Evolutionary conservation across 2,329 filamentous ascomycete species (phyloP).

Genomic region (Clonostachys chloroleuca): DNA sequence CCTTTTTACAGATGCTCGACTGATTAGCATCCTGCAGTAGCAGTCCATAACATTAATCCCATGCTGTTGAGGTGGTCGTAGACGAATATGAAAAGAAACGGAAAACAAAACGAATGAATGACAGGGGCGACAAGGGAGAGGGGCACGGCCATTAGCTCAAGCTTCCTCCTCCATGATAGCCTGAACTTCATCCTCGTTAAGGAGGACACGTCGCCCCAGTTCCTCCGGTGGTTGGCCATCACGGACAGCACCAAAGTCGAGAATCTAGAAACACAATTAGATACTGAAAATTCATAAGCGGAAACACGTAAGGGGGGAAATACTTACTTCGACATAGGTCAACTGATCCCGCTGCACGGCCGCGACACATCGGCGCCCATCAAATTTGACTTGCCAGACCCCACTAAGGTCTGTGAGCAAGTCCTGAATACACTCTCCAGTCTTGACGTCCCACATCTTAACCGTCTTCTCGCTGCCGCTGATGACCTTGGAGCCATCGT

Average conservation of each 20-base stretch:
- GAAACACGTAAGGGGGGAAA: not conserved
- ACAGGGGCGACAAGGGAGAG: too few relatives aligned
- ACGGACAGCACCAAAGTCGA: constrained; percentile 92
- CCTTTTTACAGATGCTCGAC: too few relatives aligned
- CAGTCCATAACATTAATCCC: too few relatives aligned
- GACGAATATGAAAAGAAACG: too few relatives aligned
- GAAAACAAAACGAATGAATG: too few relatives aligned
- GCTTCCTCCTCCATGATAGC: too few relatives aligned
- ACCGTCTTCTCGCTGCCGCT: constrained; percentile 92
- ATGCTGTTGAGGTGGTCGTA: too few relatives aligned
- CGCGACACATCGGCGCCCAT: constrained; percentile 90
- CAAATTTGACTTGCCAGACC: constrained; percentile 99
- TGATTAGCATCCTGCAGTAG: too few relatives aligned
- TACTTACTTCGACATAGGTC: constrained; percentile 89
- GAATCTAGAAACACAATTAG: constrained; percentile 57
- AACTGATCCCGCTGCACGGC: constrained; percentile 89
- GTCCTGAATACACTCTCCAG: constrained; percentile 88
- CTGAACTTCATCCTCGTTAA: constrained; percentile 49
- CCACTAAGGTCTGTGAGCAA: constrained; percentile 88
- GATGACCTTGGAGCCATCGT: constrained; percentile 94
- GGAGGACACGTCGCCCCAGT: constrained; percentile 73
- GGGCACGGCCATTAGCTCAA: too few relatives aligned
- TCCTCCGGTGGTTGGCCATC: constrained; percentile 77
- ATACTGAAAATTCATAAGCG: not conserved
- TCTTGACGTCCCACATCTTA: constrained; percentile 98